These are phyloP conservation scores for Viola pubescens DNA, from an alignment of 441 rosid species.

Conservation along the genomic window DNA sequence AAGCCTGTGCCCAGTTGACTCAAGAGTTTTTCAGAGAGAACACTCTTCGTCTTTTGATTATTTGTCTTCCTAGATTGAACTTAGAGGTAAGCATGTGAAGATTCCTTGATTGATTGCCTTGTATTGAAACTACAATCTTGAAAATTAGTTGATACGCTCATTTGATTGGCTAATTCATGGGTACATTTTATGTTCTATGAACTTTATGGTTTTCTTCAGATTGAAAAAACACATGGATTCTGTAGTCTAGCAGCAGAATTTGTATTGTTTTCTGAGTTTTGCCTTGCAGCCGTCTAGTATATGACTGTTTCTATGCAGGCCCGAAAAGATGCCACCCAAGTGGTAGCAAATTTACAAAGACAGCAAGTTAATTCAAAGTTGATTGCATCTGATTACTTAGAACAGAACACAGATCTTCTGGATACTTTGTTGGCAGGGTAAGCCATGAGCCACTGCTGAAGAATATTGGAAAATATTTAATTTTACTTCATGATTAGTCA, in stretches of 20 bases:
- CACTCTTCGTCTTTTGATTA: slow-evolving; percentile 62
- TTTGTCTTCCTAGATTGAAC: slow-evolving; percentile 73
- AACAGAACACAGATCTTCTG: slow-evolving; percentile 70
- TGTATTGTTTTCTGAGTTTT: slow-evolving; percentile 1
- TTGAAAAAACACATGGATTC: too few species aligned
- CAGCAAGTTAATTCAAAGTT: slow-evolving; percentile 80
- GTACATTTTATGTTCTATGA: too few species aligned
- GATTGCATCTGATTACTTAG: slow-evolving; percentile 88
- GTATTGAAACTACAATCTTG: too few species aligned
- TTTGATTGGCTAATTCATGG: too few species aligned
- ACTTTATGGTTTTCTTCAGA: too few species aligned
- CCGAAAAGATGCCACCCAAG: slow-evolving; percentile 93
- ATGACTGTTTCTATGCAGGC: slow-evolving; percentile 40
- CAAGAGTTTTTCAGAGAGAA: slow-evolving; percentile 84
- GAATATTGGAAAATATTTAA: background rate
- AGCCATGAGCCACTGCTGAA: slow-evolving; percentile 17
- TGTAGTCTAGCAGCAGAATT: background rate
- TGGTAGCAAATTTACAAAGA: slow-evolving; percentile 90
- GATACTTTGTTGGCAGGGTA: slow-evolving; percentile 75
- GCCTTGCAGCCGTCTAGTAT: slow-evolving; percentile 11
- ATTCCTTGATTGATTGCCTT: too few species aligned
- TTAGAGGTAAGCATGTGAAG: slow-evolving; percentile 51
- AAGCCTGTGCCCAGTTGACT: slow-evolving; percentile 86
- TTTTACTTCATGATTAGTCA: too few species aligned
- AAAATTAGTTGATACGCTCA: too few species aligned